phyloP scores from a whole-genome alignment of 2,329 filamentous ascomycete species.

The Diaporthe sp. region DNA sequence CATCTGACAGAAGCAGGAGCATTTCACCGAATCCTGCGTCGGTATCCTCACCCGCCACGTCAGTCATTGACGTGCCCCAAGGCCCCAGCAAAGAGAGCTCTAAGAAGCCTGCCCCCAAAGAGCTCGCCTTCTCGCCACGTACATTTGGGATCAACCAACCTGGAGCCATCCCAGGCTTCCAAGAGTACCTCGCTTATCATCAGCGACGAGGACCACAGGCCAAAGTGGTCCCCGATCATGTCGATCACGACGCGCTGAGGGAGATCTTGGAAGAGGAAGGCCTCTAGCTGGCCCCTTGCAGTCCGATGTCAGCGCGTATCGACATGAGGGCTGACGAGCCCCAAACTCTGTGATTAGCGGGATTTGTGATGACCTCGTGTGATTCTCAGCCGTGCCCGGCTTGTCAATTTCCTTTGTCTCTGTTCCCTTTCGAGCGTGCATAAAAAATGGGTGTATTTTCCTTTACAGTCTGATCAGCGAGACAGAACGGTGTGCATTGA shows the following conservation, averaged over 20 bases:
- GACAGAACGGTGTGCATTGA: constrained; percentile 18
- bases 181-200: constrained; percentile 64
- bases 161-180: constrained; percentile 80
- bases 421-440: constrained; percentile 13
- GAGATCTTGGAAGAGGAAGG: constrained; percentile 66
- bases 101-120: constrained; percentile 29
- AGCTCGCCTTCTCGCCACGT: constrained; percentile 34
- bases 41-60: constrained; percentile 34
- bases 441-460: constrained; percentile 20
- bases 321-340: not conserved
- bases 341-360: not conserved
- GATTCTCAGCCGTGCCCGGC: not conserved
- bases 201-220: constrained; percentile 66
- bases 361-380: not conserved
- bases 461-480: constrained; percentile 5
- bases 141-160: constrained; percentile 79
- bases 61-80: constrained; percentile 27
- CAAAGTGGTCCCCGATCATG: constrained; percentile 67
- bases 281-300: not conserved
- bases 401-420: constrained; percentile 28
- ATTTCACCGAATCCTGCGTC: constrained; percentile 34
- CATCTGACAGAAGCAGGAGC: constrained; percentile 30
- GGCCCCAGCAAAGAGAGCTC: not conserved
- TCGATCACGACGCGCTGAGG: constrained; percentile 72
- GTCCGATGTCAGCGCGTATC: not conserved